These are phyloP conservation scores for Trichoderma asperelloides DNA, from an alignment of 495 filamentous ascomycete genomes.

Conservation along the genomic window DNA sequence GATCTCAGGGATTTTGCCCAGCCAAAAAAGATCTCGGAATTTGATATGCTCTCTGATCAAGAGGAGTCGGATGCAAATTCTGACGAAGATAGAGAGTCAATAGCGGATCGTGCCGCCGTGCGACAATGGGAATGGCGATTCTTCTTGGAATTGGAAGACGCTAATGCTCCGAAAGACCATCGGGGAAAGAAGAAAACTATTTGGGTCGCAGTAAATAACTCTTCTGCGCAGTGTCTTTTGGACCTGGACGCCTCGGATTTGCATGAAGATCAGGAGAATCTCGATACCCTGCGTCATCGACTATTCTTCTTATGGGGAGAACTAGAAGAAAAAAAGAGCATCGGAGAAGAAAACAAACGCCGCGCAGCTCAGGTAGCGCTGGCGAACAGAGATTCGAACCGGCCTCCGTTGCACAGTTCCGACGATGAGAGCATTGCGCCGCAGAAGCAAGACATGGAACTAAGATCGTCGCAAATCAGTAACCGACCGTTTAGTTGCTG, in stretches of 20 bases:
- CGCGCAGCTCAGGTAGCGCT: not conserved
- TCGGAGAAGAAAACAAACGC: slow-evolving; percentile 11
- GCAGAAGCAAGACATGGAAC: not conserved
- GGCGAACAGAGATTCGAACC: not conserved
- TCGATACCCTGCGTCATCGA: slow-evolving; percentile 54
- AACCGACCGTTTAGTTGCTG: slow-evolving; percentile 53
- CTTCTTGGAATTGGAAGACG: slow-evolving; percentile 60
- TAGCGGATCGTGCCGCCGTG: slow-evolving; percentile 8
- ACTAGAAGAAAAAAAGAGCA: slow-evolving; percentile 58
- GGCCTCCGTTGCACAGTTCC: slow-evolving; percentile 20
- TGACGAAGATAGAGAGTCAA: slow-evolving; percentile 15
- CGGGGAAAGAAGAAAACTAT: slow-evolving; percentile 33
- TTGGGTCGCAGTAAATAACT: slow-evolving; percentile 57
- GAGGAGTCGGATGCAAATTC: slow-evolving; percentile 27
- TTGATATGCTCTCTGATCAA: slow-evolving; percentile 38
- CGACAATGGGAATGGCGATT: slow-evolving; percentile 72
- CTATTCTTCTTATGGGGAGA: slow-evolving; percentile 82
- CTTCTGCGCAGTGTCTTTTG: slow-evolving; percentile 56
- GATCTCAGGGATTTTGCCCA: slow-evolving; percentile 67
- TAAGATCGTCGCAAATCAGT: slow-evolving; percentile 14
- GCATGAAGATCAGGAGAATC: slow-evolving; percentile 30
- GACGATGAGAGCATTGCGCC: slow-evolving; percentile 13
- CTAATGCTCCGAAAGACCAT: slow-evolving; percentile 18
- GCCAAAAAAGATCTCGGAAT: slow-evolving; percentile 32
- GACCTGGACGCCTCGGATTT: slow-evolving; percentile 61